Conservation (phyloP, 2,329 filamentous ascomycete species). For the Zymoseptoria pseudotritici region DNA sequence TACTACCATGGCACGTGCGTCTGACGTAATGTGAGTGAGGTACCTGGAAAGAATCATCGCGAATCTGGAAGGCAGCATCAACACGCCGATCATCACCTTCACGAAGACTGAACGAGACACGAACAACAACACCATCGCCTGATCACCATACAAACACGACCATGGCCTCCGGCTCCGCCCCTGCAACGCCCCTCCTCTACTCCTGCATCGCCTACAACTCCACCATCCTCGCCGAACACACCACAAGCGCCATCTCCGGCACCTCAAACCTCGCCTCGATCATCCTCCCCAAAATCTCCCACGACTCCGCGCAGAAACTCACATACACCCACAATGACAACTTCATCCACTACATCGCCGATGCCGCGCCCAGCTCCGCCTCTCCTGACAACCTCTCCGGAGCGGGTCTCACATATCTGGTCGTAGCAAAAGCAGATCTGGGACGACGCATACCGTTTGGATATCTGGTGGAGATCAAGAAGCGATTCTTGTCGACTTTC, state of each 20-base stretch:
- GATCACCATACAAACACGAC: conserved; percentile 4
- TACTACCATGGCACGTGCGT: no score
- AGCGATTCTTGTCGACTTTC: conserved; percentile 71
- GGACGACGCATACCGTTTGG: conserved; percentile 87
- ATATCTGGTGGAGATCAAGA: conserved; percentile 84
- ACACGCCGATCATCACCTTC: background rate
- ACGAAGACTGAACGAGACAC: background rate
- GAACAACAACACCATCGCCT: background rate
- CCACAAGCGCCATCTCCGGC: conserved; percentile 71
- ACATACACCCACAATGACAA: conserved; percentile 80
- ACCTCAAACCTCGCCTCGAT: conserved; percentile 83
- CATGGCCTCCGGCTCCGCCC: conserved; percentile 31
- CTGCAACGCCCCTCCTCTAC: conserved; percentile 33
- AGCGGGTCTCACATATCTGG: conserved; percentile 84
- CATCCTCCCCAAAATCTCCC: conserved; percentile 90
- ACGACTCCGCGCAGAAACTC: conserved; percentile 72
- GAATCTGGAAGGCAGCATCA: background rate
- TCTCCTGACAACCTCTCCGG: conserved; percentile 30
- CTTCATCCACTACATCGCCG: conserved; percentile 92
- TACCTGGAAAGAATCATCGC: background rate
- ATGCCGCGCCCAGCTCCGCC: conserved; percentile 43
- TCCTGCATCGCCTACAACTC: conserved; percentile 90
- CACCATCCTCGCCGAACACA: conserved; percentile 91
- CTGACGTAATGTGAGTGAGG: no score
- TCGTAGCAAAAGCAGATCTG: conserved; percentile 72